Percentiles rank a stretch among this genome's conserved stretches.
These are phyloP conservation scores for Sparassis latifolia DNA, from an alignment of 1,284 basidiomycete genomes.

Conservation along the genomic window DNA sequence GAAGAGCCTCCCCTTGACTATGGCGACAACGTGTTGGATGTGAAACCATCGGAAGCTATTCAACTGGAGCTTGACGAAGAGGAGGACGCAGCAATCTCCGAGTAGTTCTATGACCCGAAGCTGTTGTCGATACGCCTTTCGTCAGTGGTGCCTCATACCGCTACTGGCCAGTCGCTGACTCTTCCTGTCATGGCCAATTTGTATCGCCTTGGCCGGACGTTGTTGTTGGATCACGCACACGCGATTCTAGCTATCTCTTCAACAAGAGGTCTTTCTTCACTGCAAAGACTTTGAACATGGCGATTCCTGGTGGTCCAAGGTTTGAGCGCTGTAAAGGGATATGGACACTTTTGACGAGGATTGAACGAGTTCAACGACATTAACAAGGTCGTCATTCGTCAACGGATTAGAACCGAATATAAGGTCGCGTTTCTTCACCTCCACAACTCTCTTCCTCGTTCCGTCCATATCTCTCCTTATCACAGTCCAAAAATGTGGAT, in stretches of 20 bases:
- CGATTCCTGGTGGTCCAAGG: constrained; percentile 97
- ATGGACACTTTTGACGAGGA: constrained; percentile 98
- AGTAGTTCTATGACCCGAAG: constrained; percentile 99
- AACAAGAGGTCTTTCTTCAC: constrained; percentile 99
- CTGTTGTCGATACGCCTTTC: constrained; percentile 85
- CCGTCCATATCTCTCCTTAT: constrained; percentile 89
- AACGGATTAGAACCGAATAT: constrained; percentile 98
- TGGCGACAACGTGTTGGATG: constrained; percentile 97
- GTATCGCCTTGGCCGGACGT: constrained; percentile 90
- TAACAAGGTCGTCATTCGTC: constrained; percentile 99
- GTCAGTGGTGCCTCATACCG: constrained; percentile 94
- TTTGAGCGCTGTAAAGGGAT: constrained; percentile 92
- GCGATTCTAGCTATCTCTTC: constrained; percentile 89
- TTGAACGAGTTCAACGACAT: constrained; percentile 99
- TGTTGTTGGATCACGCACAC: constrained; percentile 90
- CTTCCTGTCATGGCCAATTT: constrained; percentile 95
- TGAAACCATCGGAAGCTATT: constrained; percentile 96
- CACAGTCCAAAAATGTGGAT: constrained; percentile 97
- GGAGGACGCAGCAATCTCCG: constrained; percentile 91
- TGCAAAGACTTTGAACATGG: constrained; percentile 96
- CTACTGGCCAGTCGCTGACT: constrained; percentile 88
- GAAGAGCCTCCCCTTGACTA: constrained; percentile 98
- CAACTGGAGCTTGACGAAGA: constrained; percentile 94
- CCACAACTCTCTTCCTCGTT: constrained; percentile 97
- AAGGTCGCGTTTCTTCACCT: constrained; percentile 99